Evolutionary conservation across 2,329 filamentous ascomycete genomes (phyloP), one percentile per base, ranked within the genome.

Genomic region (Beauveria brongniartii): DNA sequence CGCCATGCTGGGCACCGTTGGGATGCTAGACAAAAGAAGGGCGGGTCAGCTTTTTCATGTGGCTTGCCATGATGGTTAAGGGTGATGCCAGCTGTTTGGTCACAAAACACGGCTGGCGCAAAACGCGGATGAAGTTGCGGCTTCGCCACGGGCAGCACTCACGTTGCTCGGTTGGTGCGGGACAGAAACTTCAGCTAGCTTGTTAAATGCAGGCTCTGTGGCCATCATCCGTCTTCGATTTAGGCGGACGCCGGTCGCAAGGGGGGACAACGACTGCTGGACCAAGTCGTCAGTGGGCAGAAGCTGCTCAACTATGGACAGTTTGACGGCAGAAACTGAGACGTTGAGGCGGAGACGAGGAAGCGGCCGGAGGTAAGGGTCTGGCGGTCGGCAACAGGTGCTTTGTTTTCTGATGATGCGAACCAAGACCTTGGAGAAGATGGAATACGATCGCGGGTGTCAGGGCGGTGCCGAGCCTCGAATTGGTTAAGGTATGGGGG

Each of bases 201-300:
- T 79, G 70, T 79, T 74, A 73, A 77, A 75, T 71, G 78, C 77
- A 77, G 79, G 78, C 80, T 83, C 82, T 79, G 81, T 81, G 80
- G 82, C 82, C 82, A 85, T 85, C 81, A 82, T 85, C 81, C 82
- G 81, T 80, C 74, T 75, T 77, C 71, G 71, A 68, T 56, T 62
- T 63, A 63, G 60, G 65, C 69, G 70, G 71, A 68, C 70, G 70
- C 72, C 69, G 67, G 69, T 72, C 61, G 65, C 34, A 64, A 61
- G 56, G 63, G 64, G 34, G 61, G 65, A 48, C 61, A 37, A 66
- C 64, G 64, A 59, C 57, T 62, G 64, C 69, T 66, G 66, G 65
- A 68, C 67, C 66, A 66, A 68, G 66, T 68, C 67, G 65, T 67
- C 53, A 34, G 37, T 54, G 18, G 51, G 34, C 28, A 48, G 58